A percentile compares a stretch with the other conserved stretches of the same genome.
Conservation (phyloP, 164 flowering plant species). For the Vitis rotundifolia region DNA sequence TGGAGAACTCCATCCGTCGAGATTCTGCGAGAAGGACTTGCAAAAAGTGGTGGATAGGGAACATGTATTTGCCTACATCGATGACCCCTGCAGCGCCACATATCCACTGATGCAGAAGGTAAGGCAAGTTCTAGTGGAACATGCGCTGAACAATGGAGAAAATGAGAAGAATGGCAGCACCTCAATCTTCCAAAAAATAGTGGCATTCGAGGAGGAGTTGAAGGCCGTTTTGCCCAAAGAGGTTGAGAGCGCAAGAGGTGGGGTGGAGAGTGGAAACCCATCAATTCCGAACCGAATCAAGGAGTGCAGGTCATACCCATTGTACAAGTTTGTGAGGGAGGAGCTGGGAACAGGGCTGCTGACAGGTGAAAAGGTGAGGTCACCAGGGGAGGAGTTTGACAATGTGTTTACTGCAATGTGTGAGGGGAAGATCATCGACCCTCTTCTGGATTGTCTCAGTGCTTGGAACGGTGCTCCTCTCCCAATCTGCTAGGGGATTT, state of each 20-base stretch:
- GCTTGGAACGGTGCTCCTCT: slow-evolving; percentile 18
- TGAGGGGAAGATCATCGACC: slow-evolving; percentile 17
- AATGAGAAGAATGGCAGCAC: slow-evolving; percentile 4
- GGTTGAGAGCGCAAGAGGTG: slow-evolving; percentile 9
- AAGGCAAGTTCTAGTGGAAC: slow-evolving; percentile 19
- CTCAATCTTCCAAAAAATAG: slow-evolving; percentile 12
- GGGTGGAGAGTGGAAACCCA: slow-evolving; percentile 5
- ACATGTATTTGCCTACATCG: slow-evolving; percentile 13
- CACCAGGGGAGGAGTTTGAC: slow-evolving; percentile 21
- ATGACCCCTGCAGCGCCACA: slow-evolving; percentile 18
- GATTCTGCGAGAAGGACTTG: slow-evolving; percentile 21
- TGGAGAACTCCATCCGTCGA: slow-evolving; percentile 17
- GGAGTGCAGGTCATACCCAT: slow-evolving; percentile 19
- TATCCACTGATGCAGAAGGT: slow-evolving; percentile 22
- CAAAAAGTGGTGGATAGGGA: slow-evolving; percentile 16
- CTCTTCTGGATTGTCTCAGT: slow-evolving; percentile 9
- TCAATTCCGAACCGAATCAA: slow-evolving; percentile 8
- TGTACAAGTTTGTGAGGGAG: slow-evolving; percentile 20
- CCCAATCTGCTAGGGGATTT: background rate
- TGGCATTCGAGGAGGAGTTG: slow-evolving; percentile 14
- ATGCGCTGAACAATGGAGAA: slow-evolving; percentile 1
- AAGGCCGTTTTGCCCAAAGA: slow-evolving; percentile 14
- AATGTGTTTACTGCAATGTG: slow-evolving; percentile 17
- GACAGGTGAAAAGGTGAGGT: slow-evolving; percentile 14
- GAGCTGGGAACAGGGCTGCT: slow-evolving; percentile 14